Conservation (phyloP, 768 basidiomycete genomes). For the Gloeopeniophorella convolvens region DNA sequence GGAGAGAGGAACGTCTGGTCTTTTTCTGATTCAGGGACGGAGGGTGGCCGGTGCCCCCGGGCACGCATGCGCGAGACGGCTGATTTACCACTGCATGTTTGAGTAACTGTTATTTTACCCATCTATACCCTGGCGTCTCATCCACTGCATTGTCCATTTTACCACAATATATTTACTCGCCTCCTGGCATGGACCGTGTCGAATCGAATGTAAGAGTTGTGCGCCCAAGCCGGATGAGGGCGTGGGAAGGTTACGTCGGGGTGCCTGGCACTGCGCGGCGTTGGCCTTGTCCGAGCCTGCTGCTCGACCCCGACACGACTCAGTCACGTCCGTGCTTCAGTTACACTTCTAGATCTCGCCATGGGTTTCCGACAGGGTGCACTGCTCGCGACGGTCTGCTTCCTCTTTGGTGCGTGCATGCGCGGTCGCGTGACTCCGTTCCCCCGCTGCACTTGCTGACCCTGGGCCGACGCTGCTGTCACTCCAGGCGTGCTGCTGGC, state of each 20-base stretch:
- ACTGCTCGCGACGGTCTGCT: constrained; percentile 81
- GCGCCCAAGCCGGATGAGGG: too few species aligned
- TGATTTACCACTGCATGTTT: constrained; percentile 21
- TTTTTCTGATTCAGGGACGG: constrained; percentile 5
- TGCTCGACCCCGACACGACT: too few species aligned
- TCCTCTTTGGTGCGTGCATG: constrained; percentile 80
- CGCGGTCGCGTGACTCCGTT: too few species aligned
- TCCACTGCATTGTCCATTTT: constrained; percentile 9
- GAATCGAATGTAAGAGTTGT: too few species aligned
- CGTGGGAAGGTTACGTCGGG: constrained; percentile 16
- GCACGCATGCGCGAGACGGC: too few species aligned
- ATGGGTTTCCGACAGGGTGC: constrained; percentile 92
- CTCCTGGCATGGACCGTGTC: too few species aligned
- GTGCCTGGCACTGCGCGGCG: too few species aligned
- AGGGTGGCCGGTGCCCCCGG: too few species aligned
- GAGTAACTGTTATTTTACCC: constrained; percentile 17
- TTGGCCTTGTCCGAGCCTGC: too few species aligned
- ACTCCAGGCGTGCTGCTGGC: constrained; percentile 70
- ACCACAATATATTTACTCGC: not conserved
- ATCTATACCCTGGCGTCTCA: too few species aligned
- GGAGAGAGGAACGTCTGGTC: not conserved
- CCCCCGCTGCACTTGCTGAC: constrained; percentile 2
- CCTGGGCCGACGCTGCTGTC: constrained; percentile 1
- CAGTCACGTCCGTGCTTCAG: too few species aligned
- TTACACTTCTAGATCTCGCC: too few species aligned